Base-by-base conservation (phyloP, 495 filamentous ascomycete genomes). In the Neurospora tetraspora region DNA sequence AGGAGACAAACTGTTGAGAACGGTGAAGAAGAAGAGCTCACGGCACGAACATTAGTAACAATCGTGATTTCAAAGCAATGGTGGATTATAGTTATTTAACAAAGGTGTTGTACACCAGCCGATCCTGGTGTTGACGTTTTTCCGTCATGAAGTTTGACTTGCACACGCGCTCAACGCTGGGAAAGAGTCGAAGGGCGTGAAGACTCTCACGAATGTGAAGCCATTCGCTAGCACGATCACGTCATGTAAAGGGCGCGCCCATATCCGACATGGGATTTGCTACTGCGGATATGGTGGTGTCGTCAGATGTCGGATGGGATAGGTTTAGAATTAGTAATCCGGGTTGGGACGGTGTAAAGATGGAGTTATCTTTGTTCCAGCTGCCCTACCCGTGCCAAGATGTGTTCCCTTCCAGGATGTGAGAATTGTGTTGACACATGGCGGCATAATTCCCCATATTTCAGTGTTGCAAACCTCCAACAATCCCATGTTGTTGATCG, bases 241-340 rank as follows among this genome's bases (percentile, higher is more conserved):
- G 73, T 70, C 73, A 74, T 74, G 71, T 53, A 34, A 61, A 45
- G 70, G 73, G 70, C 36, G 40, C 36, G 53, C 27, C 47, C 23
- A 59, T 31, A 6, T 27, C 11, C 11, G 23, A 27, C 20, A 34
- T 34, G 11, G 53, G 14, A 34, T 16, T 61, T 61, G 27, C 27
- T 16, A 18, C 53, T 65, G 27, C 53, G 7, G 12, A 65, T 8
- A 16, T 65, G 14, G 14, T 34, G 12, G 27, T 65, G 23, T 65
- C 14, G 12, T 65, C 27, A 4, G 20, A 59, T 23, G n/a, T 53
- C 20, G 20, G 20, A 59, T 59, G 47, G 11, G 20, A 59, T 59
- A 14, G 23, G 23, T 27, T 16, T 34, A 4, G 53, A 65, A 65
- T 65, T 65, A 65, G 53, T 65, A 65, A 65, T 65, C 53, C 53